Conservation (phyloP, 2,329 filamentous ascomycete species). For the Fusarium kyushuense region DNA sequence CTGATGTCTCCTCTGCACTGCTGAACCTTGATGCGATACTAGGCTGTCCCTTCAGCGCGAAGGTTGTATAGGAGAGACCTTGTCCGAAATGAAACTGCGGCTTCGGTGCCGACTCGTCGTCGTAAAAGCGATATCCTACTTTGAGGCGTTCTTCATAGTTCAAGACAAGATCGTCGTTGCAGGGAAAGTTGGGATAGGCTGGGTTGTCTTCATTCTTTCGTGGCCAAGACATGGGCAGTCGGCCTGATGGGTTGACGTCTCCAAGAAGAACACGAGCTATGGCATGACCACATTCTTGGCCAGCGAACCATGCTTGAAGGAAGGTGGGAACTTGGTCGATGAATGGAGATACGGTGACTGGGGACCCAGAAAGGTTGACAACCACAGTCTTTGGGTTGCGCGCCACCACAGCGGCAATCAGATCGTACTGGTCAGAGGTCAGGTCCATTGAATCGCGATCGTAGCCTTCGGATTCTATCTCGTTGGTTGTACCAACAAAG, state of each 20-base stretch:
- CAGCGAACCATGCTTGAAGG: slow-evolving; percentile 7
- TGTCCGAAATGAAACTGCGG: slow-evolving; percentile 12
- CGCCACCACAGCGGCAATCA: neutral
- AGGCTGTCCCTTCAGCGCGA: neutral
- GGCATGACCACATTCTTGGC: slow-evolving; percentile 1
- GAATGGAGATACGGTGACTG: neutral
- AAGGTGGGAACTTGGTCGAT: neutral
- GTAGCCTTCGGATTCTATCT: slow-evolving; percentile 17
- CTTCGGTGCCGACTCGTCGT: neutral
- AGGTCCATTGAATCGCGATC: slow-evolving; percentile 19
- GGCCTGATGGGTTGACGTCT: neutral
- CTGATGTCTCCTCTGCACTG: rapidly evolving
- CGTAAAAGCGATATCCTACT: slow-evolving; percentile 10
- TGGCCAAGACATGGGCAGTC: slow-evolving; percentile 7
- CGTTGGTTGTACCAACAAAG: slow-evolving; percentile 12
- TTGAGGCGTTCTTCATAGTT: slow-evolving; percentile 11
- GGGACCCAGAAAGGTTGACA: neutral
- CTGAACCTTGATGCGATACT: rapidly evolving
- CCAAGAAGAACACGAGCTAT: neutral
- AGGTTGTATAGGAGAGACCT: slow-evolving; percentile 7
- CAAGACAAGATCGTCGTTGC: neutral
- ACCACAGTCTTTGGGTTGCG: neutral
- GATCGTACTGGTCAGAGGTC: neutral
- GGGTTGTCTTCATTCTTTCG: slow-evolving; percentile 9
- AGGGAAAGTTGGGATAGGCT: neutral